Evolutionary conservation across 164 flowering plant genomes (phyloP), one percentile per base, ranked within the genome.

Genomic region (Stephania japonica): DNA sequence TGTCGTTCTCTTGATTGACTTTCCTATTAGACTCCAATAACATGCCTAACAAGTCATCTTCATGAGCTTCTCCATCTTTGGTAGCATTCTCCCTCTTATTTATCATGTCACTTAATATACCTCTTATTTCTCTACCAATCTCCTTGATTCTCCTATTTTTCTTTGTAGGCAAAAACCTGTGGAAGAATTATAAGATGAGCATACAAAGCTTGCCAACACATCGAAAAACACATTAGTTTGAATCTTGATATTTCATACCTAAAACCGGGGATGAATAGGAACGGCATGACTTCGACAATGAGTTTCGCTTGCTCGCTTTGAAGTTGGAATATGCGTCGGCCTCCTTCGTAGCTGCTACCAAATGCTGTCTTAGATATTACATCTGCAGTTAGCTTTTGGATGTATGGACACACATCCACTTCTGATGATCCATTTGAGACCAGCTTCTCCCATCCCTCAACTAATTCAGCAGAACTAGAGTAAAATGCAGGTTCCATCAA

Each of bases 131-230:
- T 70, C 67, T 66, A 43, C 65, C 13, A 7, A 73, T 69, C 41
- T 79, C 65, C 69, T 59, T 76, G 70, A 74, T 72, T 53, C 81
- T 73, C 0, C 3, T 69, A 61, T 79, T 79, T 56, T 69, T 65
- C 26, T 73, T 73, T 69, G 79, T 80, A 4, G 83, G 83, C n/a
- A 80, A 16, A 70, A 72, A 78, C 72, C 83, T 80, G 73, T 41
- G 24, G 12, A 72, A 19, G 8, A 18, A 18, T 42, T 6, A 44
- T 10, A 49, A 32, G 38, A 32, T 32, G 1, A 32, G 2, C 38
- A 32, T 32, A 4, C 4, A 32, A 32, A 32, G 38, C 38, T 32
- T 32, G 38, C 0, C 38, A 2, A 32, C 1, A 32, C 38, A 32
- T 32, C 3, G 4, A 32, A 32, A 32, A 32, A 32, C 38, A 32